phyloP scores from a whole-genome alignment of 2,329 filamentous ascomycete species.

The Sordariomycetes sp. region DNA sequence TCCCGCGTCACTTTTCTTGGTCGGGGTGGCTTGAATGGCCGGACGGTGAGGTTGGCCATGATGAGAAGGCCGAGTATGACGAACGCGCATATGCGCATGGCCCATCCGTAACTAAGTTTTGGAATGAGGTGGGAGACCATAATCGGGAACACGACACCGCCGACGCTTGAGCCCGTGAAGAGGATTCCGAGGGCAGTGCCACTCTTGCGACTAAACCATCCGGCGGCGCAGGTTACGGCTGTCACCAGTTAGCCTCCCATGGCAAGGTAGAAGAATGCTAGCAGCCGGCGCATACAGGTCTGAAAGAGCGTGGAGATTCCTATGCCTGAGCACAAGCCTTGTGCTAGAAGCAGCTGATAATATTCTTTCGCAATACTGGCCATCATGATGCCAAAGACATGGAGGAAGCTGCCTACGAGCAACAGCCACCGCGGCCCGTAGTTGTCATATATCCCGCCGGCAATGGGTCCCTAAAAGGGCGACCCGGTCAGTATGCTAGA shows the following conservation, averaged over 20 bases:
- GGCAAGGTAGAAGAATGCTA: not conserved
- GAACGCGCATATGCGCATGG: conserved; percentile 18
- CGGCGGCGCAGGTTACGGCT: conserved; percentile 11
- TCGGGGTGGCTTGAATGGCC: conserved; percentile 11
- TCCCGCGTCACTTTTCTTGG: no score
- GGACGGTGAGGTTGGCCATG: conserved; percentile 15
- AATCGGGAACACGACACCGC: conserved; percentile 19
- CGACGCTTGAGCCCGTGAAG: conserved; percentile 15
- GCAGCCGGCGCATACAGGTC: conserved; percentile 10
- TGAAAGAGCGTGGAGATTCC: conserved; percentile 20
- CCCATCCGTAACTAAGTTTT: conserved; percentile 16
- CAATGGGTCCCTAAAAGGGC: conserved; percentile 33
- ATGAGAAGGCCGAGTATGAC: conserved; percentile 16
- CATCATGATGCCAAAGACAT: conserved; percentile 53
- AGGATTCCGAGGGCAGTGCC: conserved; percentile 14
- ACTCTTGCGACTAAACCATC: conserved; percentile 12
- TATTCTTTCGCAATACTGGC: conserved; percentile 30
- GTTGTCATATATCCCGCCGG: conserved; percentile 50
- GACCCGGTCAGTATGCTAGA: not conserved
- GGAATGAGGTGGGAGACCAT: conserved; percentile 16
- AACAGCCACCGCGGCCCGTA: conserved; percentile 46
- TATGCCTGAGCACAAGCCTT: conserved; percentile 21
- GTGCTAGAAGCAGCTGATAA: conserved; percentile 25
- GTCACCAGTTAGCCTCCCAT: not conserved
- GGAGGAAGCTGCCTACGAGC: conserved; percentile 34